Evolutionary conservation across 495 filamentous ascomycete genomes (phyloP).

Genomic region (Aeminium ludgeri): DNA sequence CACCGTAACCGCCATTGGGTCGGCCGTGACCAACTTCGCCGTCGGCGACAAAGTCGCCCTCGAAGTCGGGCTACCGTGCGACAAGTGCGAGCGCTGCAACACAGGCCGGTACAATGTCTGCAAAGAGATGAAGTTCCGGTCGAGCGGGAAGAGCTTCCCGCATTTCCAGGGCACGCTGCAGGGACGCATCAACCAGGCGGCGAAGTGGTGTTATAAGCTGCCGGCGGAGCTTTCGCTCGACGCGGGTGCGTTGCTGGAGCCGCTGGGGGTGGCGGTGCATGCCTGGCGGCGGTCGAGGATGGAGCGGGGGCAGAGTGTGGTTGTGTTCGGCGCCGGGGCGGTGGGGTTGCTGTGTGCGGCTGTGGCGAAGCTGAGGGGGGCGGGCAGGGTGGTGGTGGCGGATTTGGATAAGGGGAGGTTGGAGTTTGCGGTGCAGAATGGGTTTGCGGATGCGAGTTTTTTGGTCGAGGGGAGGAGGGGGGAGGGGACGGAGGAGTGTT

Average conservation of each 20-base stretch:
- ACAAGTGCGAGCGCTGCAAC: conserved; percentile 45
- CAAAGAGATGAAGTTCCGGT: conserved; percentile 57
- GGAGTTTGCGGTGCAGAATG: conserved; percentile 51
- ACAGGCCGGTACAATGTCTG: conserved; percentile 75
- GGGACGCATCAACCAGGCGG: conserved; percentile 61
- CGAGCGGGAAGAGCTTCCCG: conserved; percentile 59
- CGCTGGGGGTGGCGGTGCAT: conserved; percentile 65
- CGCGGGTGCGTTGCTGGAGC: conserved; percentile 61
- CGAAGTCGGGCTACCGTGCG: conserved; percentile 72
- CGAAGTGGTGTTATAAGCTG: conserved; percentile 49
- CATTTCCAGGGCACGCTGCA: conserved; percentile 75
- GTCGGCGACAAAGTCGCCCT: conserved; percentile 62
- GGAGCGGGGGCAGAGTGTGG: conserved; percentile 34
- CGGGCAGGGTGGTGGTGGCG: conserved; percentile 51
- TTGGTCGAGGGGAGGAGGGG: conserved; percentile 31
- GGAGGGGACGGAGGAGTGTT: conserved; percentile 34
- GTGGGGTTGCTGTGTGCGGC: conserved; percentile 65
- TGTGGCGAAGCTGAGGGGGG: conserved; percentile 47
- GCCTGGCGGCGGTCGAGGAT: conserved; percentile 47
- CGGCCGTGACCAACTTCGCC: conserved; percentile 27
- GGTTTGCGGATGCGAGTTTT: conserved; percentile 44
- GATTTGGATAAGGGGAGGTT: conserved; percentile 63
- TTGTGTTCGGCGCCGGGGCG: conserved; percentile 69
- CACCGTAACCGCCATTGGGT: conserved; percentile 36
- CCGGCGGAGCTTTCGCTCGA: conserved; percentile 45